Percentiles rank a stretch among this genome's conserved stretches.
Evolutionary conservation across 768 basidiomycete genomes (phyloP).

Genomic region (Auricularia sp.): DNA sequence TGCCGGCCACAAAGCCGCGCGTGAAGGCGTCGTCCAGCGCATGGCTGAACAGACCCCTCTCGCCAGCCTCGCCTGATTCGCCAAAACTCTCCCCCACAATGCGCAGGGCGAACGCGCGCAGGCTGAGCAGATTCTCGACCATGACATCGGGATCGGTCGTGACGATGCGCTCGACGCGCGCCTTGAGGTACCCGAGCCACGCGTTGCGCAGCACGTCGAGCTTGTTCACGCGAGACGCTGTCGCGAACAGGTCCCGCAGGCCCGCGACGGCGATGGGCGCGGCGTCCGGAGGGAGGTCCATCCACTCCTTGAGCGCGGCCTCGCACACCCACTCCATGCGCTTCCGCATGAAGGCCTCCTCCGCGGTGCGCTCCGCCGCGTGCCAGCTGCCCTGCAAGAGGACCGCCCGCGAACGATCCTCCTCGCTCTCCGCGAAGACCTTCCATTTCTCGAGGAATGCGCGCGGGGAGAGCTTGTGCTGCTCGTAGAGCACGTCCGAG

Average conservation of each 20-base stretch:
- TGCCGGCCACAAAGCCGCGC: conserved; percentile 61
- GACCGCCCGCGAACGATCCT: conserved; percentile 39
- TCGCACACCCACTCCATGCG: conserved; percentile 36
- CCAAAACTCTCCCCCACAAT: conserved; percentile 45
- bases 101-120: conserved; percentile 50
- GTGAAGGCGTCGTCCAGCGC: conserved; percentile 49
- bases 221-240: conserved; percentile 51
- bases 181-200: conserved; percentile 31
- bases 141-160: conserved; percentile 57
- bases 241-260: conserved; percentile 45
- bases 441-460: conserved; percentile 45
- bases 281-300: too few relatives aligned
- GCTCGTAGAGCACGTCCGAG: conserved; percentile 30
- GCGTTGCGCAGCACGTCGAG: conserved; percentile 45
- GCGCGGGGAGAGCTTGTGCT: conserved; percentile 28
- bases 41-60: neutral
- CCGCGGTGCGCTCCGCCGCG: conserved; percentile 42
- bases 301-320: conserved; percentile 23
- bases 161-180: conserved; percentile 53
- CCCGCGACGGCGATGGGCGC: conserved; percentile 30
- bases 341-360: conserved; percentile 39
- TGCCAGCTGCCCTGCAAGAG: conserved; percentile 42
- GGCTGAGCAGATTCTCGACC: conserved; percentile 60
- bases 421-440: conserved; percentile 45
- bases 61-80: conserved; percentile 14